A percentile compares a stretch with the other conserved stretches of the same genome.
phyloP scores from a whole-genome alignment of 139 green algal species.

The Chlorella sorokiniana region DNA sequence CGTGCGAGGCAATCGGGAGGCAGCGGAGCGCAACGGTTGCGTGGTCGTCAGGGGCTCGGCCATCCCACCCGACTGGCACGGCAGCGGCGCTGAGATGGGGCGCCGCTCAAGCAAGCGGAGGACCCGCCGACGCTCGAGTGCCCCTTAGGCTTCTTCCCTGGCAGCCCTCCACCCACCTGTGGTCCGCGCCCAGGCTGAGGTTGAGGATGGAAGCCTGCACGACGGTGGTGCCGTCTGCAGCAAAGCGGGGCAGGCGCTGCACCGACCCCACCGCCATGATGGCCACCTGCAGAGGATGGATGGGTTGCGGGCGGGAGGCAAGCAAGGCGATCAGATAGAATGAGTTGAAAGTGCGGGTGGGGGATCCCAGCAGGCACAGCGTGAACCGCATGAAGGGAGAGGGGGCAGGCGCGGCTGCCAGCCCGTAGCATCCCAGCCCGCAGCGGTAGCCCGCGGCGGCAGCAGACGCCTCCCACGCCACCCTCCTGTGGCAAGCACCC shows the following conservation, averaged over 20 bases:
- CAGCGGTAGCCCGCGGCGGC: background rate
- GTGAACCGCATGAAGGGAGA: no score
- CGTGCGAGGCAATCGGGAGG: no score
- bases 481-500: no score
- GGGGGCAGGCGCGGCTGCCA: background rate
- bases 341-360: background rate
- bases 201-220: conserved; percentile 20
- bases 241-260: conserved; percentile 27
- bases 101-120: background rate
- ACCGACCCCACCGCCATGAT: conserved; percentile 86
- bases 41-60: no score
- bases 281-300: conserved; percentile 53
- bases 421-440: background rate
- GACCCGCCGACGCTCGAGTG: no score
- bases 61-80: no score
- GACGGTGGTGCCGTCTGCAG: background rate
- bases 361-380: background rate
- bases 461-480: no score
- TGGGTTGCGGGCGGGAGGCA: background rate
- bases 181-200: conserved; percentile 44
- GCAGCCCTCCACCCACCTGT: conserved; percentile 14
- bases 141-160: no score
- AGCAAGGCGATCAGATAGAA: background rate
- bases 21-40: no score
- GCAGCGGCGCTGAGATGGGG: background rate